A percentile compares a stretch with the other conserved stretches of the same genome.
phyloP scores from a whole-genome alignment of 192 early-diverging fungal species.

The Spizellomyces punctatus region DNA sequence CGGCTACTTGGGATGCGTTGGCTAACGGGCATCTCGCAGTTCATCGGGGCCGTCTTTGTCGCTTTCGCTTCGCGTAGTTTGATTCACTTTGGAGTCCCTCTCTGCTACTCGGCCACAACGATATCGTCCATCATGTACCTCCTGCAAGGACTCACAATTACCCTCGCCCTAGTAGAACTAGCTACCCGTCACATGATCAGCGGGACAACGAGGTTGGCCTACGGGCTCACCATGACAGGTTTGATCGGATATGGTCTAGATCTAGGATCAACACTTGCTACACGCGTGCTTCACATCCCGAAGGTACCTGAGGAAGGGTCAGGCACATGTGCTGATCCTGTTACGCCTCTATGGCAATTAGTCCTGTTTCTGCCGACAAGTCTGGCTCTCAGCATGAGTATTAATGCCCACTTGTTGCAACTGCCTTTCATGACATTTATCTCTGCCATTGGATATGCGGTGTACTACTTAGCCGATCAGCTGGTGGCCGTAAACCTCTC shows the following conservation, averaged over 20 bases:
- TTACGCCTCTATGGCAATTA: conserved; percentile 4
- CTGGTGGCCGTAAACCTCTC: conserved; percentile 23
- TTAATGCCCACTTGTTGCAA: conserved; percentile 41
- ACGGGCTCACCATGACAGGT: conserved; percentile 37
- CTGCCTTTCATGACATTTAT: conserved; percentile 38
- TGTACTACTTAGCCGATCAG: not conserved
- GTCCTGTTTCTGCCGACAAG: conserved; percentile 36
- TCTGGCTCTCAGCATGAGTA: conserved; percentile 24
- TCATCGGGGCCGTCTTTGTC: conserved; percentile 23
- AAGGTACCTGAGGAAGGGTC: conserved; percentile 14
- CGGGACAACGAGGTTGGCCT: conserved; percentile 35
- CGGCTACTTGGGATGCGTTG: not conserved
- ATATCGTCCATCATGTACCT: conserved; percentile 34
- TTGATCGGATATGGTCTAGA: conserved; percentile 44
- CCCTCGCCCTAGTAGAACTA: conserved; percentile 39
- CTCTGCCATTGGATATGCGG: conserved; percentile 18
- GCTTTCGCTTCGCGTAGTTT: conserved; percentile 19
- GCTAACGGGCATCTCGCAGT: conserved; percentile 12
- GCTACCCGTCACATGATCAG: conserved; percentile 36
- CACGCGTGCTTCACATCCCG: conserved; percentile 5
- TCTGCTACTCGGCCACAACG: conserved; percentile 22
- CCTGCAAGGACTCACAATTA: conserved; percentile 39
- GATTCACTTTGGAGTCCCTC: conserved; percentile 17
- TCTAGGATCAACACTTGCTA: conserved; percentile 33
- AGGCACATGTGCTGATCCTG: conserved; percentile 14